Evolutionary conservation across 768 basidiomycete genomes (phyloP), one percentile per base, ranked within the genome.

Genomic region (Tulasnella sp.): DNA sequence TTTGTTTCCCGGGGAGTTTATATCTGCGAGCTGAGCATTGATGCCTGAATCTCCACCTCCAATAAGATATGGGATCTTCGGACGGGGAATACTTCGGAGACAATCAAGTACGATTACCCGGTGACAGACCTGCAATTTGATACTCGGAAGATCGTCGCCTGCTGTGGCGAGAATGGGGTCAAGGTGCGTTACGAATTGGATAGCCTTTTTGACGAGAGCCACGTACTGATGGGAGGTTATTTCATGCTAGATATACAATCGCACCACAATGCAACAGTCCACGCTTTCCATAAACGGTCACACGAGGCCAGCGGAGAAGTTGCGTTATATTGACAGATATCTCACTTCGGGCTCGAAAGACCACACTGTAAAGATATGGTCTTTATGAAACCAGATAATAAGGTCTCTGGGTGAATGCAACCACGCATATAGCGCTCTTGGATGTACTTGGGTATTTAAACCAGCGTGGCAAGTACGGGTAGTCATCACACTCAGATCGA

Each of bases 321-420:
- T 98, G 63, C 81, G 96, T 50, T 98, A 95, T 73, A 95, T 96
- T 85, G 96, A 98, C 71, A 83, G 86, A 50, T 99, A 96, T 72
- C 76, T 97, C 48, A 84, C 89, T 27, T 88, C 88, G 8, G 96
- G 96, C 32, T 92, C 85, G 51, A 81, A 86, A 53, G 96, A 98
- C 72, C 76, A 87, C 19, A 75, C 77, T 51, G 79, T 95, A 65
- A 96, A 94, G 75, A 84, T 95, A 64, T 97, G 94, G 94, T 90
- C 91, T 49, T 74, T 97, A 70, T 97, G 41, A 56, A 38, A 38
- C 34, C 34, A 38, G 15, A 38, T 38, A 7, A 7, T 5, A 15
- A 38, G 34, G 7, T 38, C 34, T n/a, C 34, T 7, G 34, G 15
- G 34, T 38, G 34, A 38, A 38, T 38, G 15, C 15, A 38, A 5